Percentiles rank a stretch among this genome's conserved stretches.
These are phyloP conservation scores for Metschnikowia lochheadii DNA, from an alignment of 805 yeast species.

Conservation along the genomic window DNA sequence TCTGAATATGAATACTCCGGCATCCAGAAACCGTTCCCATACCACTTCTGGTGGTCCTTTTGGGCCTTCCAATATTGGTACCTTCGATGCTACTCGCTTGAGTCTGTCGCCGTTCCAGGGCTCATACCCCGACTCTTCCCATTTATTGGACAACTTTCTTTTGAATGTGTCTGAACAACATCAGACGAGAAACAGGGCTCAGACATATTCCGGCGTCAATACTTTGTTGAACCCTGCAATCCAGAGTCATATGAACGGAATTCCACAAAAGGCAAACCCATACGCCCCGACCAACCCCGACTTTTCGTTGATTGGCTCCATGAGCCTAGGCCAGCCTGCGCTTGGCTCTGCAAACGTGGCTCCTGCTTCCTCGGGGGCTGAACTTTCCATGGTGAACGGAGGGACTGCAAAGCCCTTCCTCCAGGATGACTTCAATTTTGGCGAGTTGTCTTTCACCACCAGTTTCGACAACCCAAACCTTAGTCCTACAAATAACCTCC, in stretches of 20 bases:
- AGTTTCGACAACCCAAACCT: slow-evolving; percentile 65
- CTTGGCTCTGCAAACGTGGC: slow-evolving; percentile 3
- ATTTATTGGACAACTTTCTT: slow-evolving; percentile 31
- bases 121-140: slow-evolving; percentile 22
- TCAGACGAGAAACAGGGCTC: slow-evolving; percentile 33
- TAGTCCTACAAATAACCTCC: slow-evolving; percentile 72
- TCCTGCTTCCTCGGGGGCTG: slow-evolving; percentile 4
- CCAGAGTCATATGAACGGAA: background rate
- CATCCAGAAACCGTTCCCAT: slow-evolving; percentile 42
- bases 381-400: slow-evolving; percentile 2
- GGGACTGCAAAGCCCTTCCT: slow-evolving; percentile 19
- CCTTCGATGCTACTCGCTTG: slow-evolving; percentile 16
- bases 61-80: slow-evolving; percentile 16
- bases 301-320: background rate
- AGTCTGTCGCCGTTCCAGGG: slow-evolving; percentile 24
- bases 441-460: slow-evolving; percentile 59
- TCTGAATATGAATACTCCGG: slow-evolving; percentile 8
- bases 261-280: background rate
- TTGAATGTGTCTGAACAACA: slow-evolving; percentile 18
- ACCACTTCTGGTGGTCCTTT: slow-evolving; percentile 43
- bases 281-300: background rate
- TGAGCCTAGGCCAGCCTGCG: slow-evolving; percentile 5
- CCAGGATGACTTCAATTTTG: slow-evolving; percentile 59
- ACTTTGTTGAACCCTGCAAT: slow-evolving; percentile 2
- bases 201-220: slow-evolving; percentile 36